A percentile compares a stretch with the other conserved stretches of the same genome.
Evolutionary conservation across 2,329 filamentous ascomycete species (phyloP).

Genomic region (Colletotrichum tanaceti): DNA sequence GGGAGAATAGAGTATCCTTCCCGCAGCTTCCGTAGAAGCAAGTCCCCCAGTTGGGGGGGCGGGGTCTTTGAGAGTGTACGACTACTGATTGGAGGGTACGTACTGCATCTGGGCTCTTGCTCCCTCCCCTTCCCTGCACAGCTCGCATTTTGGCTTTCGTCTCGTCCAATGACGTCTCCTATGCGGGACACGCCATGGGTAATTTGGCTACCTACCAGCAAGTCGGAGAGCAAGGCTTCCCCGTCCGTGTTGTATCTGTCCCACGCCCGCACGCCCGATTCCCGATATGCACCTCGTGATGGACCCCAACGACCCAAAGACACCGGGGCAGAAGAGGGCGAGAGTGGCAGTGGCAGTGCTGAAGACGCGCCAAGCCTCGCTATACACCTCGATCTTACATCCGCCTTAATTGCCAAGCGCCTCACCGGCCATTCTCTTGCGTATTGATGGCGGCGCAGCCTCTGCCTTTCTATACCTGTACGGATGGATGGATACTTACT

Average conservation of each 20-base stretch:
- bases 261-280: not conserved
- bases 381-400: not conserved
- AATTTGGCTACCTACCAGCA: not conserved
- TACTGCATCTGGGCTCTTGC: conserved; percentile 9
- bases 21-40: conserved; percentile 12
- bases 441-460: conserved; percentile 32
- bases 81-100: too few relatives aligned
- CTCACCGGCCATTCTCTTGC: conserved; percentile 27
- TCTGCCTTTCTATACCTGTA: not conserved
- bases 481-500: too few relatives aligned
- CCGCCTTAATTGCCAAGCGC: conserved; percentile 33
- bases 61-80: too few relatives aligned
- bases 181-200: conserved; percentile 25
- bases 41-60: not conserved
- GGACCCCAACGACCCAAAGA: not conserved
- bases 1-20: not conserved
- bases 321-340: not conserved
- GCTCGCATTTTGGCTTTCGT: not conserved
- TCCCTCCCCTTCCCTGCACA: not conserved
- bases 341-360: conserved; percentile 30
- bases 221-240: not conserved
- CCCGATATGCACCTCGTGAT: not conserved
- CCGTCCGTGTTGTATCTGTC: not conserved
- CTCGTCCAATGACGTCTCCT: conserved; percentile 26
- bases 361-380: conserved; percentile 29